phyloP scores from a whole-genome alignment of 176 grass and related monocot species.

The Chloris gayana region DNA sequence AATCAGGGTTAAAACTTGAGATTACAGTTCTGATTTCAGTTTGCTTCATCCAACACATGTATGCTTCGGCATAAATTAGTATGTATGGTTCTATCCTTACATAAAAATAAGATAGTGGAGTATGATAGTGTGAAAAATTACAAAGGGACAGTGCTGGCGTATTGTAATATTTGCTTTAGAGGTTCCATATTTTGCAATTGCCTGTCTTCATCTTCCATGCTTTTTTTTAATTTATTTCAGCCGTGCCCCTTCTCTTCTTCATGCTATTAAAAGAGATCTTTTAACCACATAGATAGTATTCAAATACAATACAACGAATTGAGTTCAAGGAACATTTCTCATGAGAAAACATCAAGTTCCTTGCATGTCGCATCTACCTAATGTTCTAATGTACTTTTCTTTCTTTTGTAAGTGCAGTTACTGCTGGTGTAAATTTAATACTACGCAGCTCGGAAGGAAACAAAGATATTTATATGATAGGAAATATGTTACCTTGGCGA shows the following conservation, averaged over 20 bases:
- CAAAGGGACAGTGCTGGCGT: too few relatives aligned
- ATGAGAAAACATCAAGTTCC: too few relatives aligned
- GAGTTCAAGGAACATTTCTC: too few relatives aligned
- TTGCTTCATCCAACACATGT: slow-evolving; percentile 5
- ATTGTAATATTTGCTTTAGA: neutral
- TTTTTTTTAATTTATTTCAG: neutral
- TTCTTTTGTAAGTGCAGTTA: slow-evolving; percentile 31
- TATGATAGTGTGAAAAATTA: too few relatives aligned
- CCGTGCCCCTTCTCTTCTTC: neutral
- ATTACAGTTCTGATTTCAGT: neutral
- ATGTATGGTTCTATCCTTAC: too few relatives aligned
- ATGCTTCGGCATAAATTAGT: too few relatives aligned
- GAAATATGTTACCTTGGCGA: neutral
- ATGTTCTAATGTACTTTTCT: slow-evolving; percentile 17
- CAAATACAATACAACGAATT: too few relatives aligned
- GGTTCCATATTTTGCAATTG: neutral
- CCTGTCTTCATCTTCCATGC: neutral
- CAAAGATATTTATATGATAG: neutral
- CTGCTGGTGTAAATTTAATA: neutral
- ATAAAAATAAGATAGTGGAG: too few relatives aligned
- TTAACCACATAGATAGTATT: too few relatives aligned
- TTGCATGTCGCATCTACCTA: neutral
- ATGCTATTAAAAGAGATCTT: neutral
- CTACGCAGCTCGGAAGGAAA: neutral
- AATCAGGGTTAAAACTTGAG: neutral